phyloP scores from a whole-genome alignment of 2,329 filamentous ascomycete species.

The Cytospora piceae region DNA sequence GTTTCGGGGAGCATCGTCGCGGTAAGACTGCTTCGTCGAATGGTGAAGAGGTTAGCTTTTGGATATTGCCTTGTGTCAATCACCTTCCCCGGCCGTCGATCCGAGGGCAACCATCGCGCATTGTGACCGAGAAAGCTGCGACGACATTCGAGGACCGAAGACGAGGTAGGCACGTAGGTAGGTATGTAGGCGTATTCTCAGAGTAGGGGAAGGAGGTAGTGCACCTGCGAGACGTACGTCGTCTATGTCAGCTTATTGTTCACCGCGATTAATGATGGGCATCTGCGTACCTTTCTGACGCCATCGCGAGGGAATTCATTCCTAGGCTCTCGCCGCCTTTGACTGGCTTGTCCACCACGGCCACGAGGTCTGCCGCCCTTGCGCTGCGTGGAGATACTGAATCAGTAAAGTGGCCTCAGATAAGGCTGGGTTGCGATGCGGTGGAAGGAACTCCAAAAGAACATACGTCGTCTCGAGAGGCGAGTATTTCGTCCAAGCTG shows the following conservation, averaged over 20 bases:
- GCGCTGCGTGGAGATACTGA: constrained; percentile 26
- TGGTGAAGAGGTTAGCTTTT: constrained; percentile 49
- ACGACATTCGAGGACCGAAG: constrained; percentile 39
- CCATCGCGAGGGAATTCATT: constrained; percentile 73
- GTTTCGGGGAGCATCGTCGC: constrained; percentile 65
- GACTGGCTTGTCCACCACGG: constrained; percentile 36
- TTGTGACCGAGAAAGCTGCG: constrained; percentile 37
- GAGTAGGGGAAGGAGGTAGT: constrained; percentile 40
- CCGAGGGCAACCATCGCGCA: constrained; percentile 38
- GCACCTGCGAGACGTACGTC: constrained; percentile 30
- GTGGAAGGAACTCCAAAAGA: neutral
- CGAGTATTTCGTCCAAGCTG: constrained; percentile 61
- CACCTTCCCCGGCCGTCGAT: constrained; percentile 39
- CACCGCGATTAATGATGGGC: constrained; percentile 1
- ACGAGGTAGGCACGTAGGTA: constrained; percentile 29
- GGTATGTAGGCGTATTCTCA: constrained; percentile 28
- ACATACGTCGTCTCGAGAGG: constrained; percentile 44
- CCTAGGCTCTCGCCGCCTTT: constrained; percentile 40
- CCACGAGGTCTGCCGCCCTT: constrained; percentile 33
- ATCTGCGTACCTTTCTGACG: constrained; percentile 77
- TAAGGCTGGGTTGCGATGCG: constrained; percentile 6
- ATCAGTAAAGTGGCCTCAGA: constrained; percentile 24
- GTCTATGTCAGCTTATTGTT: constrained; percentile 16
- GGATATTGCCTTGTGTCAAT: constrained; percentile 40
- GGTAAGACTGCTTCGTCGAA: constrained; percentile 59